These are phyloP conservation scores for Gaeumannomyces tritici DNA, from an alignment of 2,329 filamentous ascomycete genomes.

Conservation along the genomic window DNA sequence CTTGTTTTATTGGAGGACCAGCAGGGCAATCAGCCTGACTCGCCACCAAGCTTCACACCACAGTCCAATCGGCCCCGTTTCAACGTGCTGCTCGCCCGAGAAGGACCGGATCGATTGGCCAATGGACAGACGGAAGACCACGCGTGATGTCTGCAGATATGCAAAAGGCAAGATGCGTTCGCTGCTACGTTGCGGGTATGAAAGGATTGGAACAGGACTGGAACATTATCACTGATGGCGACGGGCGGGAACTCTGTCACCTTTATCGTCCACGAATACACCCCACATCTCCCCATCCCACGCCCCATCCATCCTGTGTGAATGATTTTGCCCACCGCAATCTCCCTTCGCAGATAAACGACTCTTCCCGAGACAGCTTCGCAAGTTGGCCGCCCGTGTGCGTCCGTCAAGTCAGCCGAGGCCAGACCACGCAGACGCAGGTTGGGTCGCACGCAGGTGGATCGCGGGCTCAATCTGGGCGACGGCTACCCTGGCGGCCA, in stretches of 20 bases:
- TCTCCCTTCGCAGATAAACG: not conserved
- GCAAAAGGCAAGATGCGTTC: not conserved
- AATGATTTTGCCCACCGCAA: not conserved
- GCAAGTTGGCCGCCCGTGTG: too few species aligned
- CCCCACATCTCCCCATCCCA: not conserved
- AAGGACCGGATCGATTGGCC: too few species aligned
- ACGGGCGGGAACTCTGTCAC: not conserved
- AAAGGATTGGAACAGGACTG: not conserved
- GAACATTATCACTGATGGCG: not conserved
- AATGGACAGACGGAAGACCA: not conserved
- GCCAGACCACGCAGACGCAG: not conserved
- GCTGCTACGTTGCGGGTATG: not conserved
- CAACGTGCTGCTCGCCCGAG: too few species aligned
- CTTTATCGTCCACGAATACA: not conserved
- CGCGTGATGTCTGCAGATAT: not conserved
- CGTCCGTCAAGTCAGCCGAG: not conserved
- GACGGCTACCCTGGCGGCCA: not conserved
- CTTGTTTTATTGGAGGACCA: not conserved
- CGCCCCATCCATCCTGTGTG: too few species aligned
- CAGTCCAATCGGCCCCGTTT: too few species aligned
- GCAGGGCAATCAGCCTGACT: not conserved
- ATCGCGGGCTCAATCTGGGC: not conserved
- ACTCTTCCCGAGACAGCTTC: not conserved
- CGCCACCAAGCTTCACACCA: too few species aligned
- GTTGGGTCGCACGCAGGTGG: not conserved